These are phyloP conservation scores for Aspergillus fumigatiaffinis DNA, from an alignment of 2,329 filamentous ascomycete species.

Conservation along the genomic window DNA sequence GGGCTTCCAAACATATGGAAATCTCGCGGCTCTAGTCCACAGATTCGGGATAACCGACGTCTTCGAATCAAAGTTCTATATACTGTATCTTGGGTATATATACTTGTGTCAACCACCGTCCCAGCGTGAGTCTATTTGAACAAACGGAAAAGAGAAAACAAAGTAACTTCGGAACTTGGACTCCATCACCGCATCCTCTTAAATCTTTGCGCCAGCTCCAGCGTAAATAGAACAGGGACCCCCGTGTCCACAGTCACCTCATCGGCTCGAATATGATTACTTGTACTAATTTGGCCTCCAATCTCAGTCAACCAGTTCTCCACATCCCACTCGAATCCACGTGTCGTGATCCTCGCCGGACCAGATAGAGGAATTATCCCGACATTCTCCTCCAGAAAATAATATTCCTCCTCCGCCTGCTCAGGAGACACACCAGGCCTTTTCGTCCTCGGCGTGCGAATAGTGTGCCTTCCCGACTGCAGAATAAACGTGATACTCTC, in stretches of 20 bases:
- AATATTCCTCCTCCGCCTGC: slow-evolving; percentile 26
- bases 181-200: slow-evolving; percentile 20
- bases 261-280: slow-evolving; percentile 67
- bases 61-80: neutral
- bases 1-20: neutral
- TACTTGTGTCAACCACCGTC: neutral
- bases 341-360: slow-evolving; percentile 72
- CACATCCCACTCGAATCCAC: slow-evolving; percentile 89
- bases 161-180: neutral
- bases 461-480: slow-evolving; percentile 62
- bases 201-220: slow-evolving; percentile 54
- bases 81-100: neutral
- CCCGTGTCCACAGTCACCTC: slow-evolving; percentile 59
- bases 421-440: slow-evolving; percentile 7
- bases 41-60: neutral
- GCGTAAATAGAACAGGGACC: slow-evolving; percentile 68
- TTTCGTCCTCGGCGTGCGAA: slow-evolving; percentile 55
- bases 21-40: neutral
- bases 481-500: slow-evolving; percentile 80
- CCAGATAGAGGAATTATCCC: slow-evolving; percentile 82
- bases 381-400: slow-evolving; percentile 68
- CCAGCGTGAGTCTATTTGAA: neutral
- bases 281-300: slow-evolving; percentile 71
- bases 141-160: neutral
- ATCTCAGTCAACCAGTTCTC: slow-evolving; percentile 73